phyloP scores from a whole-genome alignment of 768 basidiomycete genomes.

The Sporobolomyces roseus region DNA sequence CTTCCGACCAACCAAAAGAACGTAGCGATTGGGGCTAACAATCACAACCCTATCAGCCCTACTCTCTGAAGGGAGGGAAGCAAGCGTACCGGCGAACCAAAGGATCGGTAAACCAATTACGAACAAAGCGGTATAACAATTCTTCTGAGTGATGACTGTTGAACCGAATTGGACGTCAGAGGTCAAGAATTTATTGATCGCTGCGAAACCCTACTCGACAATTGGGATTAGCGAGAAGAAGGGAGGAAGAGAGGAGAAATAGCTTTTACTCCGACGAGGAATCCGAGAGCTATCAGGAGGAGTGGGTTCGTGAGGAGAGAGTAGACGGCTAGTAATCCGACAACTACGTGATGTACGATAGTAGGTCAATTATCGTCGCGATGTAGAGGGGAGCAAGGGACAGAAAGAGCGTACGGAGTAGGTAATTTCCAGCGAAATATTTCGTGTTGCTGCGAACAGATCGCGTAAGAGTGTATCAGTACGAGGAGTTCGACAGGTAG shows the following conservation, averaged over 20 bases:
- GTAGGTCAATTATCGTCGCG: background rate
- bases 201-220: constrained; percentile 61
- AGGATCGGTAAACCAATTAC: constrained; percentile 86
- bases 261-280: constrained; percentile 64
- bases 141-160: constrained; percentile 79
- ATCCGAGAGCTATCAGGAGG: constrained; percentile 74
- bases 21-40: constrained; percentile 58
- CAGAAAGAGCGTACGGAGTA: constrained; percentile 44
- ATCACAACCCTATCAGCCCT: too few species aligned
- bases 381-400: background rate
- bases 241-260: background rate
- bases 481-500: background rate
- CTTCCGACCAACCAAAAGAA: constrained; percentile 95
- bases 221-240: background rate
- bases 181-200: constrained; percentile 68
- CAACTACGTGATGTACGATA: constrained; percentile 53
- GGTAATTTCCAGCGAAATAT: constrained; percentile 71
- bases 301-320: constrained; percentile 75
- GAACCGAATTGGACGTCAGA: constrained; percentile 81
- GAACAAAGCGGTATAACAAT: constrained; percentile 81
- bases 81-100: constrained; percentile 53
- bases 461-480: background rate
- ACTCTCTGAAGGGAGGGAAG: background rate
- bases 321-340: constrained; percentile 74
- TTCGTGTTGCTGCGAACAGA: constrained; percentile 31